Evolutionary conservation across 345 rosid species (phyloP), one percentile per base, ranked within the genome.

Genomic region (Jatropha curcas): DNA sequence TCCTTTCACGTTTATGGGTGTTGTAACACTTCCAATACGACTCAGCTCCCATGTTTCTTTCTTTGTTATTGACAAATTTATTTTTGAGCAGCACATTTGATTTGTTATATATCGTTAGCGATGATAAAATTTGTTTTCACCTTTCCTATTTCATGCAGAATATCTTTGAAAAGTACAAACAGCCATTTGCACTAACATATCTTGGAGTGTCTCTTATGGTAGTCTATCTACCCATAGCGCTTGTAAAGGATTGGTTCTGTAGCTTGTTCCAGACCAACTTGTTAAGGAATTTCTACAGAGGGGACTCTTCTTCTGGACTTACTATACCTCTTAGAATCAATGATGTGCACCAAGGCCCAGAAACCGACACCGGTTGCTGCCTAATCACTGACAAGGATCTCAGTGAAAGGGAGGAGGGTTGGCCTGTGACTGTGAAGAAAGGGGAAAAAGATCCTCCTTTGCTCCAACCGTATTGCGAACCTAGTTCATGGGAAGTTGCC

Each of bases 181-280:
- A 86, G 43, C 94, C 90, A 17, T 89, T 89, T 69, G 91, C 85
- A 2, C 67, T 89, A 35, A 83, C 94, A 5, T 89, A 89, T 31
- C 80, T 87, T 14, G 88, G 89, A 19, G 86, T 86, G 77, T 89
- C 91, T 67, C 91, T 89, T 45, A 86, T 89, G 91, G 82, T 83
- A 33, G 79, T 86, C 58, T 83, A 75, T 81, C 72, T 89, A 64
- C 94, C 94, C 35, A 24, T 87, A 48, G 64, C 88, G 0, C 16
- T 83, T 55, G 16, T 86, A n/a, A 86, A 67, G 77, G 88, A 86
- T 60, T 77, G 88, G 74, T 64, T 86, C 37, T 75, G 80, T 74
- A 74, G 77, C 70, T 73, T 79, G 28, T 30, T 58, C 24, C 73
- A 60, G 17, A 25, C 39, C 31, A 71, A 72, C 45, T 45, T 48